These are phyloP conservation scores for Populus tomentosa DNA, from an alignment of 441 rosid species.

Conservation along the genomic window DNA sequence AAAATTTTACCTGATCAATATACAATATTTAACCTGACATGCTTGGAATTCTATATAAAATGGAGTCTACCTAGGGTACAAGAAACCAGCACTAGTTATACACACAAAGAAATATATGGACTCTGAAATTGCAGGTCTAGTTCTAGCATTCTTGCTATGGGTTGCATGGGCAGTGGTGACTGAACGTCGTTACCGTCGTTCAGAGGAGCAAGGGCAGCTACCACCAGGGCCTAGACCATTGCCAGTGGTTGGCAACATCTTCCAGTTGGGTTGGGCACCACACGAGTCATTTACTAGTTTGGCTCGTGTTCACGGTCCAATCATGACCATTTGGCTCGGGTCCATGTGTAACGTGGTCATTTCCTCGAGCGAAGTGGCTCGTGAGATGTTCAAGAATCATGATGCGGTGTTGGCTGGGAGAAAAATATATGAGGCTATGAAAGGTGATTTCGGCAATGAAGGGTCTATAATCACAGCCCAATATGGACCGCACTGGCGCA, in stretches of 20 bases:
- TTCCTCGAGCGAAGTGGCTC: conserved; percentile 56
- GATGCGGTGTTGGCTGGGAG: conserved; percentile 60
- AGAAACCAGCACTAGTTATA: too few species aligned
- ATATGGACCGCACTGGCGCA: conserved; percentile 73
- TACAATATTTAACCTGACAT: background rate
- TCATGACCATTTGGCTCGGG: conserved; percentile 65
- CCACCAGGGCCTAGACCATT: conserved; percentile 69
- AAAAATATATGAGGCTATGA: conserved; percentile 75
- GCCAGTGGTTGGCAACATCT: conserved; percentile 63
- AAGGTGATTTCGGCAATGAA: conserved; percentile 45
- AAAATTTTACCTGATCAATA: too few species aligned
- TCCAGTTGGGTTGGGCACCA: conserved; percentile 48
- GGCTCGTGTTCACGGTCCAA: conserved; percentile 50
- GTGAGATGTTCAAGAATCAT: conserved; percentile 68
- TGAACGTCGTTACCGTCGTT: conserved; percentile 33
- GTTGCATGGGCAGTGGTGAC: conserved; percentile 35
- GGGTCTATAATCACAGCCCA: conserved; percentile 67
- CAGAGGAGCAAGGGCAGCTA: conserved; percentile 25
- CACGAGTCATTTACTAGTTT: conserved; percentile 50
- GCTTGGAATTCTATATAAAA: background rate
- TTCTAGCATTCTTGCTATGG: conserved; percentile 33
- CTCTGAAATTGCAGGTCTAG: conserved; percentile 25
- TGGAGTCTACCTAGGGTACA: background rate
- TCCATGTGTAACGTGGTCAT: conserved; percentile 69
- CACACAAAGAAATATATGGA: conserved; percentile 23